Conservation (phyloP, 139 green algal genomes). For the Pseudopediastrum boryanum region DNA sequence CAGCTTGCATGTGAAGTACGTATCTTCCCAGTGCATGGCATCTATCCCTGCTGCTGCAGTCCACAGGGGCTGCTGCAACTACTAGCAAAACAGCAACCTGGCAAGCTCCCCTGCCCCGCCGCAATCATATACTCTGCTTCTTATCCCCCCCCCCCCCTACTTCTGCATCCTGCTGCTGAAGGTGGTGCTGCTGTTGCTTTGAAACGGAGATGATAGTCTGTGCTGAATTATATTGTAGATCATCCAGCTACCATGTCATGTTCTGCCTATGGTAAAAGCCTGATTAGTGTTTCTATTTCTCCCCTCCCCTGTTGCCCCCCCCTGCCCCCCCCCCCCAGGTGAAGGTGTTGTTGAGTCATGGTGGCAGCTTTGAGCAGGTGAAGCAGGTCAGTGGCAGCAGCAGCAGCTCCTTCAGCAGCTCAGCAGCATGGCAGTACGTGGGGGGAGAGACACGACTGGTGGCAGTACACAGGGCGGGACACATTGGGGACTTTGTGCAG, state of each 20-base stretch:
- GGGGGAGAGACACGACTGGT: constrained; percentile 80
- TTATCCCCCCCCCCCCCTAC: too few relatives aligned
- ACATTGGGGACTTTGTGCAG: constrained; percentile 41
- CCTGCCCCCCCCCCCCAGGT: constrained; percentile 23
- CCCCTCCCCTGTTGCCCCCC: background rate
- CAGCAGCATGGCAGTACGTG: constrained; percentile 36
- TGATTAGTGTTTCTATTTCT: too few relatives aligned
- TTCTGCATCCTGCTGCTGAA: background rate
- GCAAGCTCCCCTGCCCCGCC: too few relatives aligned
- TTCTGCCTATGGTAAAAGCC: background rate
- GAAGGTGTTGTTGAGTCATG: constrained; percentile 45
- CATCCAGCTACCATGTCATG: background rate
- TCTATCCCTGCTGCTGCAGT: too few relatives aligned
- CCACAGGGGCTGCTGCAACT: too few relatives aligned
- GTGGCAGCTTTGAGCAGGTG: constrained; percentile 30
- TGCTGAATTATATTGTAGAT: background rate
- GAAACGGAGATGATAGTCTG: too few relatives aligned
- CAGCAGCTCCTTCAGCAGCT: constrained; percentile 18
- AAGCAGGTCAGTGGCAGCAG: constrained; percentile 27
- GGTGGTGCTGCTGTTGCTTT: background rate
- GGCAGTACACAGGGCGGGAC: constrained; percentile 33
- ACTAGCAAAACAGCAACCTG: too few relatives aligned
- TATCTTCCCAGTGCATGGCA: too few relatives aligned
- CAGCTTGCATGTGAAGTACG: too few relatives aligned
- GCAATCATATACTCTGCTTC: too few relatives aligned